Evolutionary conservation across 1,139 yeast species (phyloP).

Genomic region (Keqinozyma sinolaborantium): DNA sequence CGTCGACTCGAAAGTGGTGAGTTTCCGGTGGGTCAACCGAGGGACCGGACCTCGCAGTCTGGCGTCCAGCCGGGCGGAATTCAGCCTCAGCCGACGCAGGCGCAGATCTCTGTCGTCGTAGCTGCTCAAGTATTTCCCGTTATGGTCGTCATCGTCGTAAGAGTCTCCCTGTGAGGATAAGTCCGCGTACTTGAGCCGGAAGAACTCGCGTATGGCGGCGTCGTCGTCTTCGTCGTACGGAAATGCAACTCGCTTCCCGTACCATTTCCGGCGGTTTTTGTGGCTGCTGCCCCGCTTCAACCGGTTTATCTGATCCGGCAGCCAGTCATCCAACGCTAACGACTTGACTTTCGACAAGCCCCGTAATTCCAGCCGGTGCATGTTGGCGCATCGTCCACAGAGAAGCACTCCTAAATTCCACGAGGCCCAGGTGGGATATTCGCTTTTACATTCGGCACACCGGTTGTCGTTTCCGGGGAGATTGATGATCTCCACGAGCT

Average conservation of each 20-base stretch:
- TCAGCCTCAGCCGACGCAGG: slow-evolving; percentile 23
- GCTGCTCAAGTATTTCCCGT: slow-evolving; percentile 14
- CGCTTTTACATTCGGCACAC: slow-evolving; percentile 71
- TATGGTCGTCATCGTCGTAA: slow-evolving; percentile 20
- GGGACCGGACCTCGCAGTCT: too few relatives aligned
- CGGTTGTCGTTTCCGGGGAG: slow-evolving; percentile 44
- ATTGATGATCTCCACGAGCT: slow-evolving; percentile 43
- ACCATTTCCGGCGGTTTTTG: slow-evolving; percentile 62
- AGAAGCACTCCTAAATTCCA: slow-evolving; percentile 57
- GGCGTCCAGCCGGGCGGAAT: slow-evolving; percentile 10
- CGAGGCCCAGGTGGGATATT: slow-evolving; percentile 60
- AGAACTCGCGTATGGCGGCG: slow-evolving; percentile 43
- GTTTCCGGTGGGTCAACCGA: slow-evolving; percentile 36
- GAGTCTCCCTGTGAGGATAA: slow-evolving; percentile 42
- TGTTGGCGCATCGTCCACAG: slow-evolving; percentile 77
- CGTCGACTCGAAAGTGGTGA: slow-evolving; percentile 40
- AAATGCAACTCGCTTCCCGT: slow-evolving; percentile 57
- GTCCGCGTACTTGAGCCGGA: slow-evolving; percentile 51
- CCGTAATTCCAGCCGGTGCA: slow-evolving; percentile 63
- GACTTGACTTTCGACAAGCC: slow-evolving; percentile 71
- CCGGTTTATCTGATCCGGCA: slow-evolving; percentile 53
- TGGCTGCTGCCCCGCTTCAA: slow-evolving; percentile 65
- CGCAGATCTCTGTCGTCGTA: slow-evolving; percentile 3
- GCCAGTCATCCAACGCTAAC: slow-evolving; percentile 79
- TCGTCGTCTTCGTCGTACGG: slow-evolving; percentile 66